Evolutionary conservation across 164 flowering plant genomes (phyloP).

Genomic region (Annona squamosa): DNA sequence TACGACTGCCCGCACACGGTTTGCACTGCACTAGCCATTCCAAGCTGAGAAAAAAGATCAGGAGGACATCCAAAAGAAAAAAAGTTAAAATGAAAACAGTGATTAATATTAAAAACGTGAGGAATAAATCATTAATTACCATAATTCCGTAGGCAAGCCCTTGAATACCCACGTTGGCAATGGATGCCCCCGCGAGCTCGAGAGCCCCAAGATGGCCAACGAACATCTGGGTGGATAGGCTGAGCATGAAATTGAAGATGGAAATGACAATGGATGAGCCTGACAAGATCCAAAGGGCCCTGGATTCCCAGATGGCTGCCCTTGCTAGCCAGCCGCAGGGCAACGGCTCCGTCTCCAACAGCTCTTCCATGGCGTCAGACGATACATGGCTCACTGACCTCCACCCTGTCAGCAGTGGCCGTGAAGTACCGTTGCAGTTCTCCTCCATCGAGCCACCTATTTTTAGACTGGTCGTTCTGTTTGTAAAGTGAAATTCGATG

Average conservation of each 20-base stretch:
- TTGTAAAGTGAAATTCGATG: no score
- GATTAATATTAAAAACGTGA: neutral
- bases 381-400: neutral
- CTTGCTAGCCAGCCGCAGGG: conserved; percentile 29
- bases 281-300: conserved; percentile 52
- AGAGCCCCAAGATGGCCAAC: conserved; percentile 54
- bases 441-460: neutral
- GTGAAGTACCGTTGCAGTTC: neutral
- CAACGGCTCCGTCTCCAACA: conserved; percentile 25
- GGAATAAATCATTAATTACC: conserved; percentile 24
- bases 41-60: conserved; percentile 36
- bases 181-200: conserved; percentile 72
- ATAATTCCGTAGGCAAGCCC: conserved; percentile 81
- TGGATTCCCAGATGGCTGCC: conserved; percentile 56
- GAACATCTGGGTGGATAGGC: conserved; percentile 56
- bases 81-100: neutral
- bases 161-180: conserved; percentile 70
- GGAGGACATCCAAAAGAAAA: neutral
- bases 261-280: conserved; percentile 51
- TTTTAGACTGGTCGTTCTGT: neutral
- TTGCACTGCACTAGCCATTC: conserved; percentile 88
- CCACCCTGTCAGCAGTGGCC: neutral
- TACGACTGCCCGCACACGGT: conserved; percentile 81
- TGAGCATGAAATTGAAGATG: conserved; percentile 64
- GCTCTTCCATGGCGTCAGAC: conserved; percentile 34